phyloP scores from a whole-genome alignment of 495 filamentous ascomycete species.

The Annulohypoxylon moriforme region DNA sequence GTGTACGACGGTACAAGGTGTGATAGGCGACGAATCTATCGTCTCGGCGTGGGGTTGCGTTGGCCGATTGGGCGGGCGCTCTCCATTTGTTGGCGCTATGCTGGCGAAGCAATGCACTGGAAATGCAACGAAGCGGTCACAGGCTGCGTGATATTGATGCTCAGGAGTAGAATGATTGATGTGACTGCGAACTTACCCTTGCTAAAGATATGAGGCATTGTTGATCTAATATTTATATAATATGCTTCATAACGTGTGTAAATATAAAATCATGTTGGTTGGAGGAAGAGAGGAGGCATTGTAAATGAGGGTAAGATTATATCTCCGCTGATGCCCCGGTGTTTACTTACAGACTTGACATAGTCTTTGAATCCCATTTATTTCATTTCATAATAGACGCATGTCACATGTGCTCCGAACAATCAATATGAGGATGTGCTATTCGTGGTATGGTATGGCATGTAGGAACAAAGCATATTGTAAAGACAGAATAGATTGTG shows the following conservation, averaged over 20 bases:
- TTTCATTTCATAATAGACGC: background rate
- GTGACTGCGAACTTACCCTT: conserved; percentile 36
- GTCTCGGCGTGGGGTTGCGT: conserved; percentile 38
- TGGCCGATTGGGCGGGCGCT: conserved; percentile 41
- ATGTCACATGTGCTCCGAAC: conserved; percentile 16
- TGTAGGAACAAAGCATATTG: conserved; percentile 15
- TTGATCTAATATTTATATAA: conserved; percentile 22
- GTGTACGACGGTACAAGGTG: conserved; percentile 28
- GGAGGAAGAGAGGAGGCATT: background rate
- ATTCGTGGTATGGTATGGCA: conserved; percentile 12
- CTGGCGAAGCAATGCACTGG: conserved; percentile 32
- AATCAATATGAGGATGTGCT: background rate
- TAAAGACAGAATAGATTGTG: no score
- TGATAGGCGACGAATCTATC: conserved; percentile 39
- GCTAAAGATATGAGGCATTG: conserved; percentile 16
- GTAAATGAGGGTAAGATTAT: conserved; percentile 17
- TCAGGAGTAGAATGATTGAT: conserved; percentile 17
- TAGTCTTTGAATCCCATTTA: background rate
- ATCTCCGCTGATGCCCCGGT: conserved; percentile 21
- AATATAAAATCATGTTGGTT: conserved; percentile 13
- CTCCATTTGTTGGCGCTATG: conserved; percentile 42
- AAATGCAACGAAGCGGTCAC: conserved; percentile 40
- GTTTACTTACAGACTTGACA: background rate
- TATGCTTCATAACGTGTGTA: background rate
- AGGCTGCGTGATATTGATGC: conserved; percentile 43